phyloP scores from a whole-genome alignment of 2,329 filamentous ascomycete genomes.

The Coleophoma crateriformis region DNA sequence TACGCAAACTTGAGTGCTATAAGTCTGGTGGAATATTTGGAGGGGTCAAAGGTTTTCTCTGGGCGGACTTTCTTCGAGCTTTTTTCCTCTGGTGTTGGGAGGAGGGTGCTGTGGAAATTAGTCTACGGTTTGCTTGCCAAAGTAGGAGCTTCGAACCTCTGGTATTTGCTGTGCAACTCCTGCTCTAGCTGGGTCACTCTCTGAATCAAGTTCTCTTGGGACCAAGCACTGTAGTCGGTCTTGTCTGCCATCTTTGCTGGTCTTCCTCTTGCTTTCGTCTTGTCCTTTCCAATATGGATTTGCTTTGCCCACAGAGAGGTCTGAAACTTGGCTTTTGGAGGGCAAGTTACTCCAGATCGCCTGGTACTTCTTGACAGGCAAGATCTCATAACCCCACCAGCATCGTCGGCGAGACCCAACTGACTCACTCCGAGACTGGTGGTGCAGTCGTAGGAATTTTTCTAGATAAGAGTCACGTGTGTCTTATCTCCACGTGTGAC shows the following conservation, averaged over 20 bases:
- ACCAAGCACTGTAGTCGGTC: constrained; percentile 60
- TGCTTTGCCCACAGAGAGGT: too few species aligned
- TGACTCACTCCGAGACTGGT: too few species aligned
- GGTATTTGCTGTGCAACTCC: constrained; percentile 49
- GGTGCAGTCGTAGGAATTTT: too few species aligned
- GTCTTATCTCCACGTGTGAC: constrained; percentile 7
- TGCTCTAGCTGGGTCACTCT: constrained; percentile 64
- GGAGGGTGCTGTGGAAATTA: too few species aligned
- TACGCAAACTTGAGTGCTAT: constrained; percentile 95
- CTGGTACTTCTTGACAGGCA: too few species aligned
- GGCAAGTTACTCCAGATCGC: too few species aligned
- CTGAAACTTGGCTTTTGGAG: too few species aligned
- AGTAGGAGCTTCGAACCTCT: constrained; percentile 19
- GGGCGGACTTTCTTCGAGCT: constrained; percentile 26
- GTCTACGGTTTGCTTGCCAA: not conserved
- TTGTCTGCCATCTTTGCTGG: constrained; percentile 11
- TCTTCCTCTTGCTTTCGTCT: too few species aligned
- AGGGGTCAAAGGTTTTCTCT: constrained; percentile 56
- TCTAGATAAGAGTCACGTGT: too few species aligned
- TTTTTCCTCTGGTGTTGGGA: constrained; percentile 33
- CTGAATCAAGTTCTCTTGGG: constrained; percentile 60
- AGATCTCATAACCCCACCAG: too few species aligned
- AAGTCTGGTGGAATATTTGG: constrained; percentile 74
- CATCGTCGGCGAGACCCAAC: too few species aligned
- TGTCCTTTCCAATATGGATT: too few species aligned